phyloP scores from a whole-genome alignment of 495 filamentous ascomycete genomes.

The Friedmanniomyces endolithicus region DNA sequence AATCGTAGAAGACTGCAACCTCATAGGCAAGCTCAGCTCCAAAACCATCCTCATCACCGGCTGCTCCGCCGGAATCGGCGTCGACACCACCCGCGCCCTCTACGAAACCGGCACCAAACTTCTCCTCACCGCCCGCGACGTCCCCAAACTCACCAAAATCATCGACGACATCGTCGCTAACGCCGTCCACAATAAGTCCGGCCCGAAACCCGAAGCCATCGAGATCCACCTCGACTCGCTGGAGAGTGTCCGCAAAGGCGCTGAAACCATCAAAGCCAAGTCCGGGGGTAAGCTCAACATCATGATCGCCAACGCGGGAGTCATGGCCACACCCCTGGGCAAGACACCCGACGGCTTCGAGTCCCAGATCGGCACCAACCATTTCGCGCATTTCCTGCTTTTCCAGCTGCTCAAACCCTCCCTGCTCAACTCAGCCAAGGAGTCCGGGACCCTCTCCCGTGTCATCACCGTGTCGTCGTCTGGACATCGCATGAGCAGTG shows the following conservation, averaged over 20 bases:
- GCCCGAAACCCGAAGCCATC: constrained; percentile 24
- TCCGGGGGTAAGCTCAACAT: constrained; percentile 25
- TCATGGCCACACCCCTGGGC: constrained; percentile 22
- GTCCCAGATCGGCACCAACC: constrained; percentile 39
- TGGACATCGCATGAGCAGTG: constrained; percentile 25
- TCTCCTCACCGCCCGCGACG: constrained; percentile 34
- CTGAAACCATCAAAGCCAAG: constrained; percentile 15
- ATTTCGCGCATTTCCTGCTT: constrained; percentile 42
- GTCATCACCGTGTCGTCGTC: constrained; percentile 34
- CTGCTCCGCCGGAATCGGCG: constrained; percentile 45
- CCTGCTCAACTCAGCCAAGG: constrained; percentile 28
- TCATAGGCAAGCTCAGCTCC: constrained; percentile 29
- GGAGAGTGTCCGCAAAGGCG: constrained; percentile 15
- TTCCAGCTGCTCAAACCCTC: constrained; percentile 36
- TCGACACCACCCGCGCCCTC: constrained; percentile 39
- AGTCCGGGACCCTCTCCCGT: constrained; percentile 29
- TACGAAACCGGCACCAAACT: constrained; percentile 37
- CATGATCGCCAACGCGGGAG: constrained; percentile 26
- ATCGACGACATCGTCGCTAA: constrained; percentile 17
- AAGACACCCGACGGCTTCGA: constrained; percentile 39
- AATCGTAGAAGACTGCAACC: constrained; percentile 35
- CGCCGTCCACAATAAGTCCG: constrained; percentile 9
- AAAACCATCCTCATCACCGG: constrained; percentile 63
- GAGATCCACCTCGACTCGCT: constrained; percentile 28
- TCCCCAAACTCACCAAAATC: constrained; percentile 23